phyloP scores from a whole-genome alignment of 2,329 filamentous ascomycete genomes.

The Colletotrichum euphorbiae region DNA sequence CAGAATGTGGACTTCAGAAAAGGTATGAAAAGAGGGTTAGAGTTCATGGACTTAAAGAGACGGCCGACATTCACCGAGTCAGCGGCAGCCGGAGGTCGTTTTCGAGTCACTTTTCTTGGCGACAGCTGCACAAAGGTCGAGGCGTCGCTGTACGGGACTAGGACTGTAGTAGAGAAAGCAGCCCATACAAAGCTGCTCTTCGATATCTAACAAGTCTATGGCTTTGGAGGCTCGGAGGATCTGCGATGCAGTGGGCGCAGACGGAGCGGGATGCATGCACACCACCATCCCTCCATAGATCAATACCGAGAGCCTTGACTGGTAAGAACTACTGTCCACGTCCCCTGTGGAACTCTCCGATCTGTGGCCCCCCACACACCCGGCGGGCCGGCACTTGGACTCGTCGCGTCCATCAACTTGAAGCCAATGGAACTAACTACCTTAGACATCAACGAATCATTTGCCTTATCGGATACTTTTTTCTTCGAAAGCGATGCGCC shows the following conservation, averaged over 20 bases:
- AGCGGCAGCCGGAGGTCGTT: background rate
- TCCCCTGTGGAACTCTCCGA: constrained; percentile 5
- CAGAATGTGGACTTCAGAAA: background rate
- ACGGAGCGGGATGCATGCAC: constrained; percentile 3
- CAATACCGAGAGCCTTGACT: background rate
- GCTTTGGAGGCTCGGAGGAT: constrained; percentile 11
- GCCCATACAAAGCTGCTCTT: too few relatives aligned
- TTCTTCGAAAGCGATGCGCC: background rate
- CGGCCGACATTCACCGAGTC: background rate
- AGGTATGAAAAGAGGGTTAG: constrained; percentile 9
- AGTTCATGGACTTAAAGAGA: constrained; percentile 8
- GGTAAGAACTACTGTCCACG: constrained; percentile 14
- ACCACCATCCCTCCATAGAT: constrained; percentile 5
- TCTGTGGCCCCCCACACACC: background rate
- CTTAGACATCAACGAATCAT: too few relatives aligned
- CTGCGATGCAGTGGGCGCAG: constrained; percentile 9
- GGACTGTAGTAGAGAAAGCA: too few relatives aligned
- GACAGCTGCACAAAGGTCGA: too few relatives aligned
- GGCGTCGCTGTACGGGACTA: background rate
- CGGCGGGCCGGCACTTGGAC: background rate
- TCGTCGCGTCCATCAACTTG: too few relatives aligned
- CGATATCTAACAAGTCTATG: background rate
- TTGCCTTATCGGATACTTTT: constrained; percentile 3
- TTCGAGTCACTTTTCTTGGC: background rate
- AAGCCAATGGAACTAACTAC: too few relatives aligned